Evolutionary conservation across 805 yeast species (phyloP).

Genomic region (Hanseniaspora lindneri): DNA sequence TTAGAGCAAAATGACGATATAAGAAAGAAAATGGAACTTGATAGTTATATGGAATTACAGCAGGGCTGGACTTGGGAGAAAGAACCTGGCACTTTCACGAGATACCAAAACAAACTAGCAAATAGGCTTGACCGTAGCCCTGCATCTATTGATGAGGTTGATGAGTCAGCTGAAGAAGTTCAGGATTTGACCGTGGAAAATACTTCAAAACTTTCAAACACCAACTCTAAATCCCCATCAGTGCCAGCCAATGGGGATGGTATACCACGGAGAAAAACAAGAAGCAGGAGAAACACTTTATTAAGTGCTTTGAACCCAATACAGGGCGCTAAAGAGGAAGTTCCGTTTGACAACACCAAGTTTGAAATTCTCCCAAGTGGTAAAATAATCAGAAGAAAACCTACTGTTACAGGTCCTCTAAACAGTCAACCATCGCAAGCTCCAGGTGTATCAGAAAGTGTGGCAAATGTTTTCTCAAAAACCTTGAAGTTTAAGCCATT

Average conservation of each 20-base stretch:
- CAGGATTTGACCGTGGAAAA: background rate
- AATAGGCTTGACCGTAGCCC: no score
- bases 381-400: slow-evolving; percentile 37
- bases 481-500: slow-evolving; percentile 31
- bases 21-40: slow-evolving; percentile 58
- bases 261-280: background rate
- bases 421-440: slow-evolving; percentile 15
- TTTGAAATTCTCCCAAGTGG: slow-evolving; percentile 68
- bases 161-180: background rate
- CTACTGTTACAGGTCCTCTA: slow-evolving; percentile 15
- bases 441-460: slow-evolving; percentile 24
- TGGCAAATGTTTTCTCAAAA: slow-evolving; percentile 24
- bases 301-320: slow-evolving; percentile 3
- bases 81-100: slow-evolving; percentile 33
- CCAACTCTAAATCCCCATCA: slow-evolving; percentile 3
- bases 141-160: background rate
- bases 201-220: background rate
- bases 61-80: slow-evolving; percentile 67
- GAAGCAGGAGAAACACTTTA: slow-evolving; percentile 14
- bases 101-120: slow-evolving; percentile 22
- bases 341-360: slow-evolving; percentile 22
- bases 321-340: background rate
- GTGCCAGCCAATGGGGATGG: background rate
- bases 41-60: slow-evolving; percentile 56
- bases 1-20: slow-evolving; percentile 60